Evolutionary conservation across 2,329 filamentous ascomycete genomes (phyloP).

Genomic region (Colletotrichum karsti): DNA sequence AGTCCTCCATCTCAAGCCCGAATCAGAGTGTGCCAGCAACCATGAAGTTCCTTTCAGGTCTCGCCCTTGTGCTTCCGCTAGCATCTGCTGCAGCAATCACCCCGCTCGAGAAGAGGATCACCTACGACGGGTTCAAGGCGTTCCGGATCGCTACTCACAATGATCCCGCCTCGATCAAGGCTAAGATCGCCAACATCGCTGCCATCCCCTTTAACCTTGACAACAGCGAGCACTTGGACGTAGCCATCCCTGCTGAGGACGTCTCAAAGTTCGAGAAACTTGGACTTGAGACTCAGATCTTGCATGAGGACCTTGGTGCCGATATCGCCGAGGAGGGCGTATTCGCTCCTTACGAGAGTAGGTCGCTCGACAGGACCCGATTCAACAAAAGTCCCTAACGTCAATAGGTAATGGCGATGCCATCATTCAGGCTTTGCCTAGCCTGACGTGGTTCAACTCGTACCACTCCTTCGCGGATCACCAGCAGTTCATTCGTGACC

Average conservation of each 20-base stretch:
- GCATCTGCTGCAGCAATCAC: slow-evolving; percentile 16
- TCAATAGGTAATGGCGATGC: not conserved
- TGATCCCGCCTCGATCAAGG: slow-evolving; percentile 43
- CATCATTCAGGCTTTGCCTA: slow-evolving; percentile 28
- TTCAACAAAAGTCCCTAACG: not conserved
- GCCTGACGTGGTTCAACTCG: slow-evolving; percentile 57
- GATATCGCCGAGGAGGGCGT: slow-evolving; percentile 33
- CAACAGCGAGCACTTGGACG: slow-evolving; percentile 31
- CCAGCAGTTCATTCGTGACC: slow-evolving; percentile 53
- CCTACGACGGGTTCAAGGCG: slow-evolving; percentile 45
- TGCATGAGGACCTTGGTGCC: slow-evolving; percentile 33
- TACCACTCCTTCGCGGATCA: slow-evolving; percentile 64
- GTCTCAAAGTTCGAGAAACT: slow-evolving; percentile 34
- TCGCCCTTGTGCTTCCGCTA: slow-evolving; percentile 21
- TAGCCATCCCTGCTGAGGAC: slow-evolving; percentile 35
- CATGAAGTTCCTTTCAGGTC: slow-evolving; percentile 25
- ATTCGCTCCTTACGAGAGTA: slow-evolving; percentile 23
- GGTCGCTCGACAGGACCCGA: too few relatives aligned
- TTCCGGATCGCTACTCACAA: slow-evolving; percentile 55
- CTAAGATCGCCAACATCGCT: slow-evolving; percentile 37
- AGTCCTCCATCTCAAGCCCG: not conserved
- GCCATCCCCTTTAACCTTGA: slow-evolving; percentile 27
- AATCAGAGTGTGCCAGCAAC: not conserved
- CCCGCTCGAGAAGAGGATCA: slow-evolving; percentile 27
- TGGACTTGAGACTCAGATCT: slow-evolving; percentile 30